These are phyloP conservation scores for Tetrapisispora arboricola DNA, from an alignment of 805 yeast genomes.

Conservation along the genomic window DNA sequence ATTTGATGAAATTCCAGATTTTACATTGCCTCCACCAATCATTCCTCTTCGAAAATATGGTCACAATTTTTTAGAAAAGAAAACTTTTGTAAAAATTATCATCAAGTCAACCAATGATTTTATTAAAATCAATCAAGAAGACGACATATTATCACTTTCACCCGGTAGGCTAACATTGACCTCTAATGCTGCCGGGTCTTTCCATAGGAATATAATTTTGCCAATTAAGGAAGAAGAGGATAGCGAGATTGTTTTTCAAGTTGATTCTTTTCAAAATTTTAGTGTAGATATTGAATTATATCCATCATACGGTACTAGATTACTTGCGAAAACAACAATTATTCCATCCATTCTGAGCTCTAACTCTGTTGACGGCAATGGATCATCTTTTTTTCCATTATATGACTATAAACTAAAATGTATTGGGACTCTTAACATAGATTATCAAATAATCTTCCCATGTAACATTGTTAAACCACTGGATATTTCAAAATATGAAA, in stretches of 20 bases:
- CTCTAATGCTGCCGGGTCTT: conserved; percentile 64
- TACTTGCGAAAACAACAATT: conserved; percentile 83
- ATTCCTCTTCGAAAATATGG: conserved; percentile 91
- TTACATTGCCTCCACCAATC: conserved; percentile 91
- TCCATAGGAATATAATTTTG: conserved; percentile 75
- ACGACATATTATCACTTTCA: conserved; percentile 33
- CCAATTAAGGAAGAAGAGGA: conserved; percentile 54
- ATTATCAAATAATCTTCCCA: conserved; percentile 80
- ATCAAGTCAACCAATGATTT: conserved; percentile 44
- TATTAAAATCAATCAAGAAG: conserved; percentile 36
- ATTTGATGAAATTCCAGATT: conserved; percentile 71
- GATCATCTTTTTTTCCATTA: conserved; percentile 49
- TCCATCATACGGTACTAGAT: conserved; percentile 89
- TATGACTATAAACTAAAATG: conserved; percentile 72
- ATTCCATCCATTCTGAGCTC: conserved; percentile 39
- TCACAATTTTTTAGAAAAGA: conserved; percentile 87
- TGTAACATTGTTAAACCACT: conserved; percentile 22
- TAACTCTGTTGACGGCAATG: conserved; percentile 18
- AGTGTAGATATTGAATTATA: conserved; percentile 79
- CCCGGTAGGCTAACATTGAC: conserved; percentile 81
- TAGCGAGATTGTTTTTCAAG: conserved; percentile 70
- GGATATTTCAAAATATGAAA: conserved; percentile 37
- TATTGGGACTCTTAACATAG: conserved; percentile 70
- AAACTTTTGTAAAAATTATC: conserved; percentile 69
- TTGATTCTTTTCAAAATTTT: conserved; percentile 66